These are phyloP conservation scores for Mitragyna speciosa DNA, from an alignment of 257 asterid genomes.

Conservation along the genomic window DNA sequence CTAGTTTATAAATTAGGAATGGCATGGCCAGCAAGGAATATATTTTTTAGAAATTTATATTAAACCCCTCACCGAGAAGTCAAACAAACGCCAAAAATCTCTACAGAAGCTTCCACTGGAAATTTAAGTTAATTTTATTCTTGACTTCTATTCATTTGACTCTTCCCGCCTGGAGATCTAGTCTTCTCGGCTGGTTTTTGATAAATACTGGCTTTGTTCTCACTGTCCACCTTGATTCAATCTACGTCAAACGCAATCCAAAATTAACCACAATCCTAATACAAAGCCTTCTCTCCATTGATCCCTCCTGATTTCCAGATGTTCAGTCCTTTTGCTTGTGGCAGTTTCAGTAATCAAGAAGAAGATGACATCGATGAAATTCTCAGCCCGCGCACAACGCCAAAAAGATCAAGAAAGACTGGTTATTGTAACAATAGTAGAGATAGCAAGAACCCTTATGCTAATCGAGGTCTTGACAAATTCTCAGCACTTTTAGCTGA, in stretches of 20 bases:
- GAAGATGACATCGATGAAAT: conserved; percentile 37
- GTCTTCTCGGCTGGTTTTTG: not conserved
- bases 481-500: conserved; percentile 46
- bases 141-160: conserved; percentile 14
- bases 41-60: not conserved
- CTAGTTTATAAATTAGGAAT: not conserved
- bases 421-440: not conserved
- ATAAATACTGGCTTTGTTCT: not conserved
- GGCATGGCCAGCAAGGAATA: not conserved
- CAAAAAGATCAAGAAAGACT: conserved; percentile 45
- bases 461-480: conserved; percentile 52
- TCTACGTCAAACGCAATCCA: not conserved
- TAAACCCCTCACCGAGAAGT: not conserved
- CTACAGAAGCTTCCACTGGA: not conserved
- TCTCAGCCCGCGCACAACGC: conserved; percentile 51
- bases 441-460: conserved; percentile 45
- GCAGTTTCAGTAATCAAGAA: conserved; percentile 43
- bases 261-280: not conserved
- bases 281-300: not conserved
- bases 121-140: not conserved
- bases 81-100: not conserved
- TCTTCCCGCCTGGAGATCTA: conserved; percentile 7
- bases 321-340: conserved; percentile 51
- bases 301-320: not conserved
- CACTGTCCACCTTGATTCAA: not conserved